A percentile compares a stretch with the other conserved stretches of the same genome.
These are phyloP conservation scores for Pleurostoma richardsiae DNA, from an alignment of 2,329 filamentous ascomycete genomes.

Conservation along the genomic window DNA sequence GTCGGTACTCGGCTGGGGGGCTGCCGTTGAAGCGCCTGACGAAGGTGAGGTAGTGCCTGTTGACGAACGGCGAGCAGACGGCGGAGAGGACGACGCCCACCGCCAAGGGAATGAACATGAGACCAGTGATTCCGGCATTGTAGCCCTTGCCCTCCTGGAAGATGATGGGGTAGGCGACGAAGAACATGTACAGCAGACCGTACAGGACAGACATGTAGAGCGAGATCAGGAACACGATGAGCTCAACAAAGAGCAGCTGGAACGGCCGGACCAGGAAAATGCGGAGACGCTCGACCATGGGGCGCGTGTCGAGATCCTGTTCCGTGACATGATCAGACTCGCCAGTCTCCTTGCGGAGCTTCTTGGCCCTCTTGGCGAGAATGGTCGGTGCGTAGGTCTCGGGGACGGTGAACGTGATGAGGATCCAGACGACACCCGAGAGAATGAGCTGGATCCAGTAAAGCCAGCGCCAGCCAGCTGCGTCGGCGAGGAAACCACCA, in stretches of 20 bases:
- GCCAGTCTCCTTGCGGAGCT: constrained; percentile 65
- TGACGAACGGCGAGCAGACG: constrained; percentile 64
- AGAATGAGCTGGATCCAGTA: constrained; percentile 86
- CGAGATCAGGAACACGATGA: constrained; percentile 79
- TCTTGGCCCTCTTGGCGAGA: constrained; percentile 63
- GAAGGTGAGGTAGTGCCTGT: constrained; percentile 72
- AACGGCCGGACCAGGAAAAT: constrained; percentile 80
- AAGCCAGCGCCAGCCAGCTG: constrained; percentile 72
- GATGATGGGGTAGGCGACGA: constrained; percentile 64
- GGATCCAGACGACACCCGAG: constrained; percentile 60
- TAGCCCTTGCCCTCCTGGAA: constrained; percentile 79
- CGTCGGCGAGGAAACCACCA: constrained; percentile 71
- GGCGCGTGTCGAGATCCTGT: constrained; percentile 69
- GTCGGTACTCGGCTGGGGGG: constrained; percentile 70
- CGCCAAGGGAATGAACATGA: constrained; percentile 84
- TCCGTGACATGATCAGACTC: constrained; percentile 69
- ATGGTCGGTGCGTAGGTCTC: constrained; percentile 85
- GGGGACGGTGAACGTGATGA: constrained; percentile 84
- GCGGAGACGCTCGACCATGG: constrained; percentile 61
- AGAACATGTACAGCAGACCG: constrained; percentile 72
- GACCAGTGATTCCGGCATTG: constrained; percentile 65
- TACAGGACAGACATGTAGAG: constrained; percentile 84
- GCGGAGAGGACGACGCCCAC: constrained; percentile 69
- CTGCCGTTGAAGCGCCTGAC: constrained; percentile 60
- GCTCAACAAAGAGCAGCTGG: constrained; percentile 77